Conservation (phyloP, 441 rosid species). For the Cnidoscolus chayamansa region DNA sequence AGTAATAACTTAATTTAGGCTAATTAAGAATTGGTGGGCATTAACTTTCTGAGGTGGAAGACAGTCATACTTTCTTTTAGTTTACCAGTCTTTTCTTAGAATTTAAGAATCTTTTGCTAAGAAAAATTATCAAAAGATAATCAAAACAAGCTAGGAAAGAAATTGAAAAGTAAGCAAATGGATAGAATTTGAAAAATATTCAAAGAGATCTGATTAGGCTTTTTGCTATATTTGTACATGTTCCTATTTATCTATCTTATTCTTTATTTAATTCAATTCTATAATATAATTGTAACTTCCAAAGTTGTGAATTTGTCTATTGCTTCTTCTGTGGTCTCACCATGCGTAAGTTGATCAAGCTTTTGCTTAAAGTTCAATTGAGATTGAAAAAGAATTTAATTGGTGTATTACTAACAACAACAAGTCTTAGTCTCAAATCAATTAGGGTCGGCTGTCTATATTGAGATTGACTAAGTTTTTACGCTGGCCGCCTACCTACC, state of each 20-base stretch:
- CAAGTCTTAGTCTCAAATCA: too few species aligned
- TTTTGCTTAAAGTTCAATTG: not conserved
- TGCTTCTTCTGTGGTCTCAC: not conserved
- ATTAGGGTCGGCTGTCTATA: too few species aligned
- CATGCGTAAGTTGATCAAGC: not conserved
- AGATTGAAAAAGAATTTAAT: too few species aligned
- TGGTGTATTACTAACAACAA: too few species aligned
- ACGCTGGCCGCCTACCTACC: too few species aligned
- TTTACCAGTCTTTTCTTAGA: not conserved
- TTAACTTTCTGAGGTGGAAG: not conserved
- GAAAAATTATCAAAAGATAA: slow-evolving; percentile 3
- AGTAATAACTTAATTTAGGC: too few species aligned
- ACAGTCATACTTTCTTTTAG: slow-evolving; percentile 6
- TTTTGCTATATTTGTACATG: not conserved
- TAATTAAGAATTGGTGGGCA: not conserved
- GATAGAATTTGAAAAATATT: slow-evolving; percentile 3
- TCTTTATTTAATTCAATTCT: not conserved
- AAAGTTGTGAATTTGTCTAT: not conserved
- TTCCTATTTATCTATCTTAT: too few species aligned
- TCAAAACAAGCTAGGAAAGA: not conserved
- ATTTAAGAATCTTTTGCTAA: not conserved
- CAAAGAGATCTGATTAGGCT: not conserved
- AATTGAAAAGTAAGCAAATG: not conserved
- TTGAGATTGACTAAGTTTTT: too few species aligned
- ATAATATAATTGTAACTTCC: not conserved